Conservation (phyloP, 345 rosid genomes). For the Sonneratia alba region DNA sequence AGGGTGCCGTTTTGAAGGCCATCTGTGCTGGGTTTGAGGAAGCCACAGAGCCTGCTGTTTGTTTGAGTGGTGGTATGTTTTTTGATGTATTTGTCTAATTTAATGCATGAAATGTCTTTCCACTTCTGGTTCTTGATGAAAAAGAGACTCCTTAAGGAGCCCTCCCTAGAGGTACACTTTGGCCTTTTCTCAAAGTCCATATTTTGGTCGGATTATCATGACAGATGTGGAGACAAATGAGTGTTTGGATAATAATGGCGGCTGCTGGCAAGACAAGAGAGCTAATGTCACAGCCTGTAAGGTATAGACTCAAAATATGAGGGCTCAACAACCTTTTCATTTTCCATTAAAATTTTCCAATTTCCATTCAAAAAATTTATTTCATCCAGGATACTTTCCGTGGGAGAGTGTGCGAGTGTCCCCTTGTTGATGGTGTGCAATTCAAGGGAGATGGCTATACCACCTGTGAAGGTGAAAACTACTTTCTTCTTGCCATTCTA, state of each 20-base stretch:
- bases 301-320: constrained; percentile 31
- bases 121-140: background rate
- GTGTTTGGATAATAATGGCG: constrained; percentile 85
- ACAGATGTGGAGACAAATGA: constrained; percentile 95
- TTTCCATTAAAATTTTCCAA: background rate
- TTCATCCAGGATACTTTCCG: constrained; percentile 82
- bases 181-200: background rate
- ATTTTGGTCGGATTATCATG: constrained; percentile 3
- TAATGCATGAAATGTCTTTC: background rate
- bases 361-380: background rate
- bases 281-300: constrained; percentile 92
- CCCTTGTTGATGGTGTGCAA: constrained; percentile 82
- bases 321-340: background rate
- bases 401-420: constrained; percentile 90
- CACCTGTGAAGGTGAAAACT: constrained; percentile 67
- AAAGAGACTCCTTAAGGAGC: background rate
- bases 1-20: constrained; percentile 88
- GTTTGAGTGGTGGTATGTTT: constrained; percentile 67
- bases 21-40: constrained; percentile 95
- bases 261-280: constrained; percentile 82
- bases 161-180: background rate
- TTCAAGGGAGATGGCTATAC: constrained; percentile 96
- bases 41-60: constrained; percentile 92
- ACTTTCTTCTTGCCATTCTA: background rate
- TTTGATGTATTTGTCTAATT: constrained; percentile 1